Conservation (phyloP, 1,284 basidiomycete species). For the Thecaphora thlaspeos region DNA sequence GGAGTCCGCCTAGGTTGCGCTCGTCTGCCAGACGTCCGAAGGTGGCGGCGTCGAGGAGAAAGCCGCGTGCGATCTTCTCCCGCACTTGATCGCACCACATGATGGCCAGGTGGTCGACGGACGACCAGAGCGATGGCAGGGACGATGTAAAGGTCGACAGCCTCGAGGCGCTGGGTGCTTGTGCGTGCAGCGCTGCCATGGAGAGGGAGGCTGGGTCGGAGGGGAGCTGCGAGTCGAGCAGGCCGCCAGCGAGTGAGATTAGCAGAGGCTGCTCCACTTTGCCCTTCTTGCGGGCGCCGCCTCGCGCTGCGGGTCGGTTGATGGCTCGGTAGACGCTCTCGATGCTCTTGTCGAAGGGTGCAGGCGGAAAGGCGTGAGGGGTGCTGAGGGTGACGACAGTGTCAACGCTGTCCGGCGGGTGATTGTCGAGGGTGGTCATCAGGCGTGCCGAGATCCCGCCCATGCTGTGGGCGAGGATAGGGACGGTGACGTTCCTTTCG, state of each 20-base stretch:
- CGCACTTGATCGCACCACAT: conserved; percentile 99
- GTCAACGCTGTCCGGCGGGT: conserved; percentile 62
- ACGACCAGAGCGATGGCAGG: conserved; percentile 86
- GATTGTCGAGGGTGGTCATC: conserved; percentile 66
- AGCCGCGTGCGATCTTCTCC: conserved; percentile 70
- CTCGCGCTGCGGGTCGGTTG: conserved; percentile 26
- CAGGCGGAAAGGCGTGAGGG: conserved; percentile 83
- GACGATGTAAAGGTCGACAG: conserved; percentile 70
- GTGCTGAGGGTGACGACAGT: conserved; percentile 91
- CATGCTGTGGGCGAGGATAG: conserved; percentile 93
- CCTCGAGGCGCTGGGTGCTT: conserved; percentile 56
- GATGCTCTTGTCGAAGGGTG: conserved; percentile 78
- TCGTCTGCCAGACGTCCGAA: conserved; percentile 27
- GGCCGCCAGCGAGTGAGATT: conserved; percentile 85
- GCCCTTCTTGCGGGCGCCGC: neutral
- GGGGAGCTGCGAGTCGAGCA: conserved; percentile 85
- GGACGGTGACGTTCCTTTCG: conserved; percentile 61
- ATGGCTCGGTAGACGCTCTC: conserved; percentile 69
- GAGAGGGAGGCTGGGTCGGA: conserved; percentile 83
- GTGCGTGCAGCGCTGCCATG: conserved; percentile 27
- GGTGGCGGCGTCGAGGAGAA: conserved; percentile 36
- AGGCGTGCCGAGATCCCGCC: conserved; percentile 85
- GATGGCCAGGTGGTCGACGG: conserved; percentile 92
- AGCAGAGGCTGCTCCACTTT: conserved; percentile 67
- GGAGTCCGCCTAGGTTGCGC: conserved; percentile 14